Conservation (phyloP, 257 asterid genomes). For the Fraxinus anomala region DNA sequence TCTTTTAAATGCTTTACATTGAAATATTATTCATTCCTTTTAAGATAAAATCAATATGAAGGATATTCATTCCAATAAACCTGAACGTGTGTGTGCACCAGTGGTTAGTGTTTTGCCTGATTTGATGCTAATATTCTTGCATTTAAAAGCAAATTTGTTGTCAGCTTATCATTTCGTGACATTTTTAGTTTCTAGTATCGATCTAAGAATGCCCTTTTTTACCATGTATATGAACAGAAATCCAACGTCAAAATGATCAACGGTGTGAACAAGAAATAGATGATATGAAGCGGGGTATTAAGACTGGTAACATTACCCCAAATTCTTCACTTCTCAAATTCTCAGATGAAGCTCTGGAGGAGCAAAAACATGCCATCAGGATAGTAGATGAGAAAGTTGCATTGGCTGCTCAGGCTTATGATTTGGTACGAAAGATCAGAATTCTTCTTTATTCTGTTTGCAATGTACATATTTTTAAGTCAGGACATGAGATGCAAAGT, state of each 20-base stretch:
- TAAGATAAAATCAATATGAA: background rate
- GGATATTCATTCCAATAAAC: no score
- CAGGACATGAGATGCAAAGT: no score
- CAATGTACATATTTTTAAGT: no score
- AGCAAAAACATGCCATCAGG: conserved; percentile 91
- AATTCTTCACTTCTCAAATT: conserved; percentile 76
- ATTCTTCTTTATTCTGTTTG: background rate
- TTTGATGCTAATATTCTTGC: background rate
- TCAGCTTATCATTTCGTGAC: background rate
- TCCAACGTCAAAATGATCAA: conserved; percentile 83
- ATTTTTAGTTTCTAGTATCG: conserved; percentile 2
- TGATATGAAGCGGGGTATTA: conserved; percentile 73
- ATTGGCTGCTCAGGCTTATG: conserved; percentile 85
- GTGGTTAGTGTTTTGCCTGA: background rate
- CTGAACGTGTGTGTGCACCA: background rate
- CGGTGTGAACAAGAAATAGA: conserved; percentile 85
- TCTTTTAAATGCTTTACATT: background rate
- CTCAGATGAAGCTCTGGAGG: conserved; percentile 93
- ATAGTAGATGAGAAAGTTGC: conserved; percentile 97
- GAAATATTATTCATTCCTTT: conserved; percentile 6
- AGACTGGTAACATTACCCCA: conserved; percentile 69
- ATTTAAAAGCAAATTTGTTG: background rate
- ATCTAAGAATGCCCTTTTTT: conserved; percentile 21
- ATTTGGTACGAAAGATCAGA: conserved; percentile 57
- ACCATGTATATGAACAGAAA: conserved; percentile 46